These are phyloP conservation scores for Carex parvula DNA, from an alignment of 176 grass and related monocot genomes.

Conservation along the genomic window DNA sequence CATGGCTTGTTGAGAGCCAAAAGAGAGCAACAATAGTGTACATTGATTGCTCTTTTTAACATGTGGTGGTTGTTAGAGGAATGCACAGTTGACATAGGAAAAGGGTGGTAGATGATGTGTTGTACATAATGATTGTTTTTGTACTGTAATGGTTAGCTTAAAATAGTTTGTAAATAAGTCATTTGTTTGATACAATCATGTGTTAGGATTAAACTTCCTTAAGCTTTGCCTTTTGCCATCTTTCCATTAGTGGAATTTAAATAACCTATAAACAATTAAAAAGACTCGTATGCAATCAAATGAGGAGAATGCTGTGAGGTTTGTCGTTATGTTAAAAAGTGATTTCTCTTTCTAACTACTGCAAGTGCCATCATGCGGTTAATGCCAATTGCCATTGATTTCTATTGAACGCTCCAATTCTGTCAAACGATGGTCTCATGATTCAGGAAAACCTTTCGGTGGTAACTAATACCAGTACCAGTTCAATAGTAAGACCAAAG, in stretches of 20 bases:
- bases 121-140: constrained; percentile 2
- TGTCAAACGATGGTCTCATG: too few species aligned
- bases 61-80: neutral
- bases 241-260: neutral
- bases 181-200: neutral
- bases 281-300: neutral
- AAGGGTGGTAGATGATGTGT: neutral
- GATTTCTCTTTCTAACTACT: neutral
- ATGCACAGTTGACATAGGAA: constrained; percentile 21
- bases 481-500: too few species aligned
- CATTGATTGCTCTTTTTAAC: constrained; percentile 14
- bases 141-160: constrained; percentile 9
- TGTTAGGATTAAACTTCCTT: neutral
- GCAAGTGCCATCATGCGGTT: too few species aligned
- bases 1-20: neutral
- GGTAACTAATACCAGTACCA: too few species aligned
- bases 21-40: neutral
- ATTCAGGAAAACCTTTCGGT: too few species aligned
- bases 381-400: too few species aligned
- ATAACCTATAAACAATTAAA: neutral
- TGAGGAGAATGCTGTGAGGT: neutral
- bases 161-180: neutral
- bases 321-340: neutral
- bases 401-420: too few species aligned
- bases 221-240: neutral